Conservation (phyloP, 441 rosid species). For the Brassica balearica region DNA sequence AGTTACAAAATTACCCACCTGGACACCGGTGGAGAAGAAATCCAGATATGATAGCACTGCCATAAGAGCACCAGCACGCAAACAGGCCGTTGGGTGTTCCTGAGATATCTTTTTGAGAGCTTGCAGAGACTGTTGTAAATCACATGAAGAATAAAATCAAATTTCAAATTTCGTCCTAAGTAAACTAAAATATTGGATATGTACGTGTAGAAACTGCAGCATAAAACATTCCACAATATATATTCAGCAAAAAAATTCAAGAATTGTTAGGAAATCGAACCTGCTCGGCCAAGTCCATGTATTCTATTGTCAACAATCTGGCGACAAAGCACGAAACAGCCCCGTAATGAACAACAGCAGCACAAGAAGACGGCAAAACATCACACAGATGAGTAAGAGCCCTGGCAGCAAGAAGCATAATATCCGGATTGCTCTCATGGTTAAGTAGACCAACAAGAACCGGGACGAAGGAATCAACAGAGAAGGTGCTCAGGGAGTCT, state of each 20-base stretch:
- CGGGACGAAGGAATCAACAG: slow-evolving; percentile 96
- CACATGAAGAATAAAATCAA: slow-evolving; percentile 26
- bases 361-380: slow-evolving; percentile 98
- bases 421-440: slow-evolving; percentile 94
- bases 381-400: slow-evolving; percentile 98
- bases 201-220: background rate
- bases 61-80: slow-evolving; percentile 99
- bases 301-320: slow-evolving; percentile 94
- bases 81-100: slow-evolving; percentile 99
- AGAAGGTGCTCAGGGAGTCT: slow-evolving; percentile 92
- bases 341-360: slow-evolving; percentile 97
- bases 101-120: slow-evolving; percentile 99
- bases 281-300: slow-evolving; percentile 99
- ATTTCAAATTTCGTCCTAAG: slow-evolving; percentile 3
- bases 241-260: background rate
- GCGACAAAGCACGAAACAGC: slow-evolving; percentile 94
- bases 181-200: slow-evolving; percentile 5
- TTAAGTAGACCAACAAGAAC: slow-evolving; percentile 90
- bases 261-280: slow-evolving; percentile 44
- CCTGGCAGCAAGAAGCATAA: slow-evolving; percentile 98
- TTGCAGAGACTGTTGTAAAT: slow-evolving; percentile 82
- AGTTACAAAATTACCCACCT: slow-evolving; percentile 55
- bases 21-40: slow-evolving; percentile 99
- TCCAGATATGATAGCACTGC: slow-evolving; percentile 98
- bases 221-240: background rate